Evolutionary conservation across 306 rosid species (phyloP), one percentile per base, ranked within the genome.

Genomic region (Casuarina glauca): DNA sequence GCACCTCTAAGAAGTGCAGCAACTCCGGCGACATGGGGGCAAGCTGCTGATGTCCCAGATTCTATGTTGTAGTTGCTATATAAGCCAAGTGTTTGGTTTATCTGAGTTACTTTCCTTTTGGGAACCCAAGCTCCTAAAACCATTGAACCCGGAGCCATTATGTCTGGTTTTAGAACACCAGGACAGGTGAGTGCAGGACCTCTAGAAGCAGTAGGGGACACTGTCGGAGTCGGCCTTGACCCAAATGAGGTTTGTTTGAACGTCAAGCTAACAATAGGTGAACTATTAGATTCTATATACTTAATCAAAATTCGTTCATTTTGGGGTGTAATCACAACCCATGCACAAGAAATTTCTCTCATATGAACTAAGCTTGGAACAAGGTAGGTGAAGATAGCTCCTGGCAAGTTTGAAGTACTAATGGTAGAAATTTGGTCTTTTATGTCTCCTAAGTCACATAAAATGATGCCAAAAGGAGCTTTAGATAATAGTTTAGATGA

Each of bases 31-130:
- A 42, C 72, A 69, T 69, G 79, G 26, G 76, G 69, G 20, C 50
- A 67, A 2, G 72, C 76, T 26, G 32, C 72, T 0, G 76, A 75
- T 39, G 83, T 58, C 71, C 76, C 79, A 6, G 46, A 7, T 4
- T 10, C 5, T 8, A 73, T 35, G 13, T 43, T 11, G 20, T 54
- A 73, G 42, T 73, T 53, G 2, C 61, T 73, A 45, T 11, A 36
- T 6, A 58, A 44, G 9, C 5, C 8, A 44, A 5, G 8, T 44
- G 48, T 44, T 44, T 6, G 8, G 9, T 9, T 6, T 9, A 44
- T 44, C 9, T 9, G 48, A 44, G 48, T 9, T 44, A 44, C 48
- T 44, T 44, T 9, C 48, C 8, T 44, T 44, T 44, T 38, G 32
- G 44, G 11, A 12, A 15, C 13, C 49, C 61, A 75, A 62, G 71